Evolutionary conservation across 2,329 filamentous ascomycete genomes (phyloP), one percentile per base, ranked within the genome.

Genomic region (Verticillium longisporum): DNA sequence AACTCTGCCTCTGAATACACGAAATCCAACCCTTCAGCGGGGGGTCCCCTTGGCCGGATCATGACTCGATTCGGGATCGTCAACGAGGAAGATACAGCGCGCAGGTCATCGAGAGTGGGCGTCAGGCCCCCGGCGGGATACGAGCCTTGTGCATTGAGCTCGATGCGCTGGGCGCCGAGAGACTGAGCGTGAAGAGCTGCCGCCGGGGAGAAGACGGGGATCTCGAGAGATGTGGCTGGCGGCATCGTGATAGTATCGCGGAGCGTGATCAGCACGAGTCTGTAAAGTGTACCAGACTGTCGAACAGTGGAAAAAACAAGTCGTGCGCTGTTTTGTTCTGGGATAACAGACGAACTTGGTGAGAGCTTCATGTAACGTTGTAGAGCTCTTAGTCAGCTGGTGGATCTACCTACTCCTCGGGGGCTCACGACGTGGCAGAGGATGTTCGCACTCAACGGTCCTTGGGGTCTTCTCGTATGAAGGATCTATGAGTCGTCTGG

Each of bases 101-200:
- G 31, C 9, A 83, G 72, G 18, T 81, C 77, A 9, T 70, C 65
- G 2, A 77, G 32, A 0, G 74, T 66, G 2, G 83, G 83, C 1
- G 83, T 85, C 15, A 81, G 74, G 7, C 83, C 83, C 55, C 82
- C 83, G 1, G 66, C 69, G 1, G 67, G 61, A 64, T 85, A 85
- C 1, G 83, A 85, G 2, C 74, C 78, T 10, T 71, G 66, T 3
- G 76, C 77, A 67, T 85, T 86, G 66, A 86, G 75, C 68, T 86
- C 83, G 57, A 86, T 71, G 53, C 83, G 79, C 3, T 73, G 70
- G 57, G 78, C 81, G 36, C 80, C 81, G n/a, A 74, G 69, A 31
- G 63, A 58, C 53, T 77, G 71, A 9, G 81, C 80, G 10, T 66
- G 62, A 38, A 71, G 65, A 37, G 78, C 80, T 5, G 74, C 73